Evolutionary conservation across 2,329 filamentous ascomycete genomes (phyloP), one percentile per base, ranked within the genome.

Genomic region (Scedosporium boydii): DNA sequence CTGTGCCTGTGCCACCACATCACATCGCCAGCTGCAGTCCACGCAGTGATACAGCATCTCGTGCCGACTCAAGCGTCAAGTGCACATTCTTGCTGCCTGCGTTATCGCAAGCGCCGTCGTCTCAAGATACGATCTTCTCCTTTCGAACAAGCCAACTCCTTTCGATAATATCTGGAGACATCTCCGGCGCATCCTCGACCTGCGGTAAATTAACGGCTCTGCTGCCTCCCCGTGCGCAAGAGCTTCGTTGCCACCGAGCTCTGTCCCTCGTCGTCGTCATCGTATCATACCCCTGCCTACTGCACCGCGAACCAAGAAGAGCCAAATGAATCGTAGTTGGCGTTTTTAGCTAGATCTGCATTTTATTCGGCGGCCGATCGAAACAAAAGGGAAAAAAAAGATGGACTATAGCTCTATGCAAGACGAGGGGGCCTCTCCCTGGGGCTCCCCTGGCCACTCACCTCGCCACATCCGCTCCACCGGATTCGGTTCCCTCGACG

Each of bases 401-500:
- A 60, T 60, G 59, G 59, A 60, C 59, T 60, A 60, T 48, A 53
- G 59, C 26, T 60, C 59, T 48, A 53, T 60, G 59, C 59, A 60
- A 14, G 41, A 60, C 27, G 59, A 61, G 46, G 59, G 55, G 48
- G 27, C 59, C 26, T 61, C 59, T 2, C 59, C 59, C 27, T 55
- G 59, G 59, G 59, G 58, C 58, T 60, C 59, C n/a, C 59, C 59
- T n/a, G 46, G 59, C 46, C 26, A 6, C 27, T 61, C 48, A 6
- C 59, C 59, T n/a, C 59, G 59, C 21, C 59, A 27, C 10, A 14
- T 14, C 46, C 46, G 46, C 29, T 14, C 59, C 4, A 10, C 26
- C 26, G 14, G 27, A 27, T 61, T 48, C 48, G 18, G 29, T 29
- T 55, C 46, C 18, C 46, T 42, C 46, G 59, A 61, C n/a, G 59